phyloP scores from a whole-genome alignment of 2,329 filamentous ascomycete species.

The Chrysoporthe austroafricana region DNA sequence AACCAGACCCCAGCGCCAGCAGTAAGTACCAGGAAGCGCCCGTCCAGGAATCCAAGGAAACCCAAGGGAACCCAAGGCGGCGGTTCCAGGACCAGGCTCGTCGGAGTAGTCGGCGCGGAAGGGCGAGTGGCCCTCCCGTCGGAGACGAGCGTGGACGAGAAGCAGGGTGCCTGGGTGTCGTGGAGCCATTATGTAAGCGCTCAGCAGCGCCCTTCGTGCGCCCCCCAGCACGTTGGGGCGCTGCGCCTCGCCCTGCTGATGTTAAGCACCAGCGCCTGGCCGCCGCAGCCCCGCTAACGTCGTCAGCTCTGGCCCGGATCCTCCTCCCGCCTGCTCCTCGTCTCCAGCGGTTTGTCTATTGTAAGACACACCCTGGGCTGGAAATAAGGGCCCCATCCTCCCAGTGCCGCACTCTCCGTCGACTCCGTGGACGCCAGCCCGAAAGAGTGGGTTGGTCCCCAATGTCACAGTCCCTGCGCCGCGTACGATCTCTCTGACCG shows the following conservation, averaged over 20 bases:
- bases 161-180: too few relatives aligned
- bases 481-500: background rate
- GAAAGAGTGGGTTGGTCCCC: slow-evolving; percentile 9
- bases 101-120: too few relatives aligned
- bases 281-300: background rate
- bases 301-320: background rate
- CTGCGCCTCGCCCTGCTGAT: background rate
- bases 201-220: background rate
- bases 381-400: slow-evolving; percentile 4
- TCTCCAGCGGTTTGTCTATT: background rate
- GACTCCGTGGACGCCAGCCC: slow-evolving; percentile 9
- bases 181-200: slow-evolving; percentile 6
- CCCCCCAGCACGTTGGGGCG: background rate
- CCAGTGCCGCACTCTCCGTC: slow-evolving; percentile 10
- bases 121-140: too few relatives aligned
- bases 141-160: too few relatives aligned
- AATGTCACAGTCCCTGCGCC: slow-evolving; percentile 14
- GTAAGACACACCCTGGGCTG: slow-evolving; percentile 6
- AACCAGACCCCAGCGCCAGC: too few relatives aligned
- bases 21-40: too few relatives aligned
- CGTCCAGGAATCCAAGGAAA: too few relatives aligned
- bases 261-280: slow-evolving; percentile 2
- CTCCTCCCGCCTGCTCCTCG: background rate
- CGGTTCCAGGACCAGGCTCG: too few relatives aligned
- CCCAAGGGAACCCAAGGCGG: too few relatives aligned